These are phyloP conservation scores for Acanthamoeba healyi DNA, from an alignment of 208 protist genomes.

Conservation along the genomic window DNA sequence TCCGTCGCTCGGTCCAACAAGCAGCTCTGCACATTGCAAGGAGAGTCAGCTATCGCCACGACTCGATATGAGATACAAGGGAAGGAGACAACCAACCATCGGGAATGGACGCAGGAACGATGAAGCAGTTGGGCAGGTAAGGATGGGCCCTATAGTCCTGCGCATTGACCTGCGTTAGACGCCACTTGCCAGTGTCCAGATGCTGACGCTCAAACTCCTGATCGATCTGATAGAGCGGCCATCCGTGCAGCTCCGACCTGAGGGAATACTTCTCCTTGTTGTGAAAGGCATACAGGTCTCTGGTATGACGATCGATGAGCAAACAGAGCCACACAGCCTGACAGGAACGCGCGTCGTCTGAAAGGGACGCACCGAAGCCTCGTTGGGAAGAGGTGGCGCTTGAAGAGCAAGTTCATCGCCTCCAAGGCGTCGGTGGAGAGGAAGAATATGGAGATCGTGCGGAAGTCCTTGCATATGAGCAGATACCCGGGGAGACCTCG, in stretches of 20 bases:
- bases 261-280: conserved; percentile 39
- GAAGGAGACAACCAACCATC: background rate
- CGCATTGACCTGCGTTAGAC: conserved; percentile 6
- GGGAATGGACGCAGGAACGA: conserved; percentile 41
- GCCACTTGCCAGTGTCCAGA: conserved; percentile 8
- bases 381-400: conserved; percentile 26
- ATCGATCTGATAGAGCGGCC: conserved; percentile 27
- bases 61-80: background rate
- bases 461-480: conserved; percentile 24
- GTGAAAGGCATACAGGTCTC: conserved; percentile 61
- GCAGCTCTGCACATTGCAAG: background rate
- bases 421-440: background rate
- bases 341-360: background rate
- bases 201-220: conserved; percentile 32
- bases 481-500: conserved; percentile 19
- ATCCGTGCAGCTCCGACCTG: conserved; percentile 38
- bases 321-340: too few species aligned
- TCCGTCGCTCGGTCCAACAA: background rate
- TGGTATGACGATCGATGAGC: background rate
- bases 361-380: background rate
- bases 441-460: conserved; percentile 47
- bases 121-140: background rate
- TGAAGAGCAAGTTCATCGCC: conserved; percentile 14
- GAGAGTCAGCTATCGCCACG: background rate
- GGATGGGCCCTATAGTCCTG: background rate